Evolutionary conservation across 2,329 filamentous ascomycete species (phyloP), one percentile per base, ranked within the genome.

Genomic region (Tolypocladium endophyticum): DNA sequence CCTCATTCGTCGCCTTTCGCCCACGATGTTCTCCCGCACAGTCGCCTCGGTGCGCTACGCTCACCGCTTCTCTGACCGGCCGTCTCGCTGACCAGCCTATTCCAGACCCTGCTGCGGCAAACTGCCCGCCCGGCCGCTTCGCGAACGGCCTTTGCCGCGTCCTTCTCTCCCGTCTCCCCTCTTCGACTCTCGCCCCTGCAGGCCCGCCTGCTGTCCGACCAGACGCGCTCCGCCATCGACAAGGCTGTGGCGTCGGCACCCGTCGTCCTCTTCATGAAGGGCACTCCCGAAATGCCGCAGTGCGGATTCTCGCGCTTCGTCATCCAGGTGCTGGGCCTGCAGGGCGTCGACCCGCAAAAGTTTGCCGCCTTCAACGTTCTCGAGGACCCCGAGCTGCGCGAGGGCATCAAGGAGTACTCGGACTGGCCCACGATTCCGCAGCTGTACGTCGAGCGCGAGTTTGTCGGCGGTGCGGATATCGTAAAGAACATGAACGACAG

Each of bases 351-450:
- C 77, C 94, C 94, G 20, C 82, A 83, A 65, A 97, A 97, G 79
- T 99, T 99, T 72, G 90, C 92, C n/a, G 93, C 94, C 9, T 97
- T 96, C 76, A 97, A 99, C 76, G 94, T 99, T 45, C 77, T 99
- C 60, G 94, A 97, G 76, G 92, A 97, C 73, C 76, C 88, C 4
- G 92, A 95, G 72, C 76, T 99, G 71, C 85, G 94, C 68, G 79
- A 87, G 76, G 93, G 94, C 58, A 96, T 99, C 79, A 99, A 99
- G 78, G 93, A 99, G 77, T 99, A 94, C 80, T 96, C 92, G 1
- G 94, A 97, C 72, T 99, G 94, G 94, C 94, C 94, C 18, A 99
- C 94, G 25, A 97, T 99, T 72, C 94, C 94, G 8, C 94, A 99
- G 75, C 82, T 99, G 23, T 99, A 97, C 76, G 81, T 99, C 57